Conservation (phyloP, 1,284 basidiomycete genomes). For the Leccinum holopus region DNA sequence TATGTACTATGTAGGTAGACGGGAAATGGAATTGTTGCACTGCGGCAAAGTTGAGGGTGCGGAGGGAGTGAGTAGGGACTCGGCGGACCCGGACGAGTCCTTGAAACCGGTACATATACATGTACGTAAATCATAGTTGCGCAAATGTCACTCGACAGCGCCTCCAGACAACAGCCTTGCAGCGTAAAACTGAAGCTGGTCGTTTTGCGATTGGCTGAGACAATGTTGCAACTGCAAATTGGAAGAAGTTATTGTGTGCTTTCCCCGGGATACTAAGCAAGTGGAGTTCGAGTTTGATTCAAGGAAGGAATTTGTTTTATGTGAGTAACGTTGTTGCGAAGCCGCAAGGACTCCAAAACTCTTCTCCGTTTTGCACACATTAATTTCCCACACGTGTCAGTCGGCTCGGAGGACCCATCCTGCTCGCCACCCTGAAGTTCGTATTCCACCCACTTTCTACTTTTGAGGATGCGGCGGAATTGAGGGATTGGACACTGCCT, state of each 20-base stretch:
- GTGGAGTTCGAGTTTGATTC: background rate
- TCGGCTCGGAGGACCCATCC: too few relatives aligned
- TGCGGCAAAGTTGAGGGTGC: background rate
- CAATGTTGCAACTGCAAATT: background rate
- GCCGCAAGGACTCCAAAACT: too few relatives aligned
- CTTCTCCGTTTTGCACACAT: too few relatives aligned
- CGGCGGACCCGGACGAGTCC: background rate
- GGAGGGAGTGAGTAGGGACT: background rate
- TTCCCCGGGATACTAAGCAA: background rate
- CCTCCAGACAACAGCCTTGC: background rate
- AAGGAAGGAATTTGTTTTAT: too few relatives aligned
- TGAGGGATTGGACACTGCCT: too few relatives aligned
- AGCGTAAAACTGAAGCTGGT: background rate
- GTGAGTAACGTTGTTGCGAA: too few relatives aligned
- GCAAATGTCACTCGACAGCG: background rate
- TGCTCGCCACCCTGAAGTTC: too few relatives aligned
- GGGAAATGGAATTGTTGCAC: background rate
- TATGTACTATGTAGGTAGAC: background rate
- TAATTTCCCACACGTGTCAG: too few relatives aligned
- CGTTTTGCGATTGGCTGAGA: background rate
- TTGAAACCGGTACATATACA: background rate
- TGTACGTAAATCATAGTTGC: background rate
- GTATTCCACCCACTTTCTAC: too few relatives aligned
- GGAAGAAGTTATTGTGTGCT: background rate
- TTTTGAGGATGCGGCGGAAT: too few relatives aligned